Base-by-base conservation (phyloP, 306 rosid genomes). In the Alnus rubra region DNA sequence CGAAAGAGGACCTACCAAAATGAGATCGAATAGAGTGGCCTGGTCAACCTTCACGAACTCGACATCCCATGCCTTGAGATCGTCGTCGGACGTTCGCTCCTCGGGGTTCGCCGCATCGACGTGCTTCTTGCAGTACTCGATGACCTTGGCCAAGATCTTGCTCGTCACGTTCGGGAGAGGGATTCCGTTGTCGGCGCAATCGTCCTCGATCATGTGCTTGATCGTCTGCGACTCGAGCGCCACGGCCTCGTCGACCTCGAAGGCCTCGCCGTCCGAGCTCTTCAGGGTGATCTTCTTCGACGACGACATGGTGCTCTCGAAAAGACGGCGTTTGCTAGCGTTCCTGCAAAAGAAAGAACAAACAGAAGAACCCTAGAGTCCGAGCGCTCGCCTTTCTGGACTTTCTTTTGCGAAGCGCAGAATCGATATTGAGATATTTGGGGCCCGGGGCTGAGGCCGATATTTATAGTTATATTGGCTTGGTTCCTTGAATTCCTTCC, bases 121-220 rank as follows among this genome's bases (percentile, higher is more conserved):
- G 78, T 94, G 98, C 70, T 86, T 89, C 79, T 83, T 90, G 55
- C 96, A 88, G 84, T 92, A 94, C 73, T 94, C 93, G 86, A 94
- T 88, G 1, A 94, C 96, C 88, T 89, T 92, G 23, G 96, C 92
- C 16, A 94, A 63, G 88, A 92, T 89, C 85, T 87, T 88, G 82
- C 97, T 86, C 5, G 89, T 89, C 0, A 94, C 98, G 78, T 92
- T 92, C 0, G 96, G 96, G 0, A 94, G 75, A 74, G 98, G 98
- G 64, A 92, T 89, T 8, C 87, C 94, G 71, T 76, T 84, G 73
- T 85, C 90, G 62, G 87, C 97, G 69, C 92, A 88, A 3, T 80
- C 90, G 74, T 92, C 97, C 59, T 92, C 98, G 33, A 89, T 85
- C 97, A 87, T 84, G 64, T 89, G 97, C 76, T 86, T 89, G 69